These are phyloP conservation scores for Leccinum ponderosum DNA, from an alignment of 1,284 basidiomycete genomes.

Conservation along the genomic window DNA sequence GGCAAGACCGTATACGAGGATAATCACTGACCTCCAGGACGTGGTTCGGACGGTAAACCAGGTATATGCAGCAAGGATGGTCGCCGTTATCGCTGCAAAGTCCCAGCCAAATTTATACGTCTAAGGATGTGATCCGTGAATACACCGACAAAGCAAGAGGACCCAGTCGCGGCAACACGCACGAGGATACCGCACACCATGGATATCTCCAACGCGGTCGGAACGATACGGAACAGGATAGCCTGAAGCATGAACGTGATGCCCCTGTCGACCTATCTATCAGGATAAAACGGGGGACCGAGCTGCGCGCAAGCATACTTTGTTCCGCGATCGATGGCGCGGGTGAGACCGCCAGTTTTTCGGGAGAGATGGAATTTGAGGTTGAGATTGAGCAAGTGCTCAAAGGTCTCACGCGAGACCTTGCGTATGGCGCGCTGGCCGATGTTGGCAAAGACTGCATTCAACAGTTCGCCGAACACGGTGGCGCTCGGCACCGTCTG, in stretches of 20 bases:
- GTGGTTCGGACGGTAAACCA: slow-evolving; percentile 98
- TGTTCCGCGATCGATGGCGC: slow-evolving; percentile 96
- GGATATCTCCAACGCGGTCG: slow-evolving; percentile 94
- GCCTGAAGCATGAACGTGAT: slow-evolving; percentile 95
- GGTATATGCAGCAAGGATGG: slow-evolving; percentile 89
- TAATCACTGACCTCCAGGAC: slow-evolving; percentile 73
- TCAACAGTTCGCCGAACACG: slow-evolving; percentile 89
- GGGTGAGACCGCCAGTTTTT: slow-evolving; percentile 93
- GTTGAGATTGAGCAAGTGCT: slow-evolving; percentile 89
- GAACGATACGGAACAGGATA: slow-evolving; percentile 93
- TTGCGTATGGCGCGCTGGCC: slow-evolving; percentile 93
- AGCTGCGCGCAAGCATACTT: slow-evolving; percentile 56
- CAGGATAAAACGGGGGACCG: not conserved
- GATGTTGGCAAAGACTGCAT: slow-evolving; percentile 96
- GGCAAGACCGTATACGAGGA: not conserved
- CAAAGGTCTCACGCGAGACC: slow-evolving; percentile 92
- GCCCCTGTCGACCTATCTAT: slow-evolving; percentile 57
- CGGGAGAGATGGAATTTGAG: slow-evolving; percentile 91
- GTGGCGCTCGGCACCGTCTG: slow-evolving; percentile 92
- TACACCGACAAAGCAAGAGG: not conserved
- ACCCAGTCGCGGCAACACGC: slow-evolving; percentile 10
- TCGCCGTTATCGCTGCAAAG: slow-evolving; percentile 89
- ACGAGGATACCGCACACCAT: slow-evolving; percentile 98
- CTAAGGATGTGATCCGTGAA: slow-evolving; percentile 39
- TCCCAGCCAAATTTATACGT: slow-evolving; percentile 98